Evolutionary conservation across 163 green algal species (phyloP).

Genomic region (Chlamydomonas reinhardtii): DNA sequence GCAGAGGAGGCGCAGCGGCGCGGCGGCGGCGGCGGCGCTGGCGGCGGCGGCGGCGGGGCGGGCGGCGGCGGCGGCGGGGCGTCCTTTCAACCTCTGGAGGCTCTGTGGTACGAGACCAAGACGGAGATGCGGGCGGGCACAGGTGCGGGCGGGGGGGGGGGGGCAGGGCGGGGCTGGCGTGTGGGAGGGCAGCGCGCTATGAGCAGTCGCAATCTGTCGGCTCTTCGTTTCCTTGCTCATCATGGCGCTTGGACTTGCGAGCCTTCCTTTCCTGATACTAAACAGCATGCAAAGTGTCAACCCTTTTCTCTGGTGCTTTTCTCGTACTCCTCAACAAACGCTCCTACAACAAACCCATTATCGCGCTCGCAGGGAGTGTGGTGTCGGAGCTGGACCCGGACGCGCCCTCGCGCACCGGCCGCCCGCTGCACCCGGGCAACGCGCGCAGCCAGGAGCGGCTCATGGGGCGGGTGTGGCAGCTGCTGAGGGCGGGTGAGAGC

Average conservation of each 20-base stretch:
- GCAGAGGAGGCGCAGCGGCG: constrained; percentile 54
- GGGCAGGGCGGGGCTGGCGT: constrained; percentile 4
- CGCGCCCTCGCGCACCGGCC: constrained; percentile 65
- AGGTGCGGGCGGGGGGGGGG: neutral
- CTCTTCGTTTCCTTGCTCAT: no score
- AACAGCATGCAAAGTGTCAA: no score
- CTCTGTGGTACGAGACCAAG: constrained; percentile 59
- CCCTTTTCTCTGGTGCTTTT: no score
- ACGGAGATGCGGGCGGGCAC: constrained; percentile 41
- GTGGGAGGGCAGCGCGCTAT: no score
- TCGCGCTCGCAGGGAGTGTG: constrained; percentile 11
- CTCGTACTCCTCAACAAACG: no score
- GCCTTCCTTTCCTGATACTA: no score
- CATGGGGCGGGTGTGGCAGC: constrained; percentile 71
- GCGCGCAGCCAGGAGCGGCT: constrained; percentile 68
- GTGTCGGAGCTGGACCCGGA: constrained; percentile 83
- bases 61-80: neutral
- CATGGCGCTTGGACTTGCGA: neutral
- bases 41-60: neutral
- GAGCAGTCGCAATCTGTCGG: no score
- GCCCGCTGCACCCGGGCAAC: constrained; percentile 68
- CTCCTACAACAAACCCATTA: no score
- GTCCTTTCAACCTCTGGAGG: constrained; percentile 45
- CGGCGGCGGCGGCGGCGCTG: neutral
- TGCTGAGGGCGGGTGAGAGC: constrained; percentile 73